Conservation (phyloP, 2,329 filamentous ascomycete genomes). For the Colletotrichum salicis region DNA sequence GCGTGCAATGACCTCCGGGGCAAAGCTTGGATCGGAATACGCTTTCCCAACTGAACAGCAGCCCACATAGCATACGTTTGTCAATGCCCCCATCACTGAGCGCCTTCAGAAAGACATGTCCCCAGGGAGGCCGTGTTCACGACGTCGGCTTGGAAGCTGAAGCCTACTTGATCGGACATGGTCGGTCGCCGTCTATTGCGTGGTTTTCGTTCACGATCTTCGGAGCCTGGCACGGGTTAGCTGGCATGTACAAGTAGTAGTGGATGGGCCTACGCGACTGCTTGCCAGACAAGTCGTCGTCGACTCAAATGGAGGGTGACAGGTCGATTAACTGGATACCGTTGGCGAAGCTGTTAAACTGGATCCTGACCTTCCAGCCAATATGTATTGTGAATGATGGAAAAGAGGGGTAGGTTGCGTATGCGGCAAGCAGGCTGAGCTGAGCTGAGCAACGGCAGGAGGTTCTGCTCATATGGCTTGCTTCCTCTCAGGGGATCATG, state of each 20-base stretch:
- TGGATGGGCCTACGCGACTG: no score
- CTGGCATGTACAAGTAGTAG: no score
- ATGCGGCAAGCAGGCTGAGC: neutral
- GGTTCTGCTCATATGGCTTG: neutral
- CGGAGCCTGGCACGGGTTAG: no score
- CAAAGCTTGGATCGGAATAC: rapidly evolving
- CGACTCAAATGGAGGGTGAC: no score
- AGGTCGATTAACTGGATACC: neutral
- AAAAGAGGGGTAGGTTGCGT: neutral
- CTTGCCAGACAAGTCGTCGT: no score
- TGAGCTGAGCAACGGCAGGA: neutral
- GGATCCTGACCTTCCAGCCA: neutral
- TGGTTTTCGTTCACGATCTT: neutral
- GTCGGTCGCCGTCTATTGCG: neutral
- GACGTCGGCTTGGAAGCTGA: constrained; percentile 6
- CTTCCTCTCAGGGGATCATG: neutral
- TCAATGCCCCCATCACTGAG: constrained; percentile 16
- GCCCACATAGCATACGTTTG: neutral
- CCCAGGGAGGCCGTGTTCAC: neutral
- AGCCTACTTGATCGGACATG: constrained; percentile 7
- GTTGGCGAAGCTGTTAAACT: neutral
- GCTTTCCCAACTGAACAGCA: neutral
- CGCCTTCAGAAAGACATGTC: constrained; percentile 1
- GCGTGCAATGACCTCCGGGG: neutral
- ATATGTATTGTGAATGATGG: neutral